phyloP scores from a whole-genome alignment of 495 filamentous ascomycete genomes.

The Neurospora sp. region DNA sequence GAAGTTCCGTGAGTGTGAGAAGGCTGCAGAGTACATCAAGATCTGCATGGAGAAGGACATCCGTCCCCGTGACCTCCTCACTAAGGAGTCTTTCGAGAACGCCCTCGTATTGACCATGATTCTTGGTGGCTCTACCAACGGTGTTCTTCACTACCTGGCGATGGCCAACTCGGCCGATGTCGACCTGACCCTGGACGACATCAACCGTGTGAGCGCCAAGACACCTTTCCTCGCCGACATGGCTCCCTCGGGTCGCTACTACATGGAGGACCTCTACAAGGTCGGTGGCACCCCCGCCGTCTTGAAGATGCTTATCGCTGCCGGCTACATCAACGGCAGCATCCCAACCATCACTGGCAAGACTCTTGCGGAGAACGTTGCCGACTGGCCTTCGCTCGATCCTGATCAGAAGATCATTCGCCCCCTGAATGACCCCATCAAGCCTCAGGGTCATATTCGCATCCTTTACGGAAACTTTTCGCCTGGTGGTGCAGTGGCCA shows the following conservation, averaged over 20 bases:
- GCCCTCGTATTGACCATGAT: slow-evolving; percentile 90
- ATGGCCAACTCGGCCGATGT: slow-evolving; percentile 89
- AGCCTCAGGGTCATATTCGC: slow-evolving; percentile 77
- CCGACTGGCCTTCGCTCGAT: slow-evolving; percentile 66
- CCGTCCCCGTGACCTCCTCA: slow-evolving; percentile 72
- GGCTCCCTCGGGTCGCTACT: slow-evolving; percentile 76
- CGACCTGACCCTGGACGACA: slow-evolving; percentile 72
- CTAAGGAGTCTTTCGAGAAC: slow-evolving; percentile 81
- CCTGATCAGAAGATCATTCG: slow-evolving; percentile 81
- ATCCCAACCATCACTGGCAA: slow-evolving; percentile 89
- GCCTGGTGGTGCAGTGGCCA: slow-evolving; percentile 86
- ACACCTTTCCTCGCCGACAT: slow-evolving; percentile 92
- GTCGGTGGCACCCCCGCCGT: slow-evolving; percentile 87
- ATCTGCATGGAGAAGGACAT: slow-evolving; percentile 83
- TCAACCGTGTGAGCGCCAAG: slow-evolving; percentile 79
- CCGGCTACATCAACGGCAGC: slow-evolving; percentile 68
- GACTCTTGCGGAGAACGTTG: slow-evolving; percentile 81
- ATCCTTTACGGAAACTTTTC: slow-evolving; percentile 86
- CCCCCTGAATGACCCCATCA: slow-evolving; percentile 74
- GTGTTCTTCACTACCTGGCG: slow-evolving; percentile 86
- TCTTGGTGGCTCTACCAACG: slow-evolving; percentile 83
- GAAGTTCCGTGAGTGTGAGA: slow-evolving; percentile 85
- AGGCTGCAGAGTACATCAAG: slow-evolving; percentile 77
- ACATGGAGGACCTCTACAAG: slow-evolving; percentile 92
- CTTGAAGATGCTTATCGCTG: slow-evolving; percentile 81